A percentile compares a stretch with the other conserved stretches of the same genome.
Evolutionary conservation across 768 basidiomycete species (phyloP).

Genomic region (Amanita polypyramis): DNA sequence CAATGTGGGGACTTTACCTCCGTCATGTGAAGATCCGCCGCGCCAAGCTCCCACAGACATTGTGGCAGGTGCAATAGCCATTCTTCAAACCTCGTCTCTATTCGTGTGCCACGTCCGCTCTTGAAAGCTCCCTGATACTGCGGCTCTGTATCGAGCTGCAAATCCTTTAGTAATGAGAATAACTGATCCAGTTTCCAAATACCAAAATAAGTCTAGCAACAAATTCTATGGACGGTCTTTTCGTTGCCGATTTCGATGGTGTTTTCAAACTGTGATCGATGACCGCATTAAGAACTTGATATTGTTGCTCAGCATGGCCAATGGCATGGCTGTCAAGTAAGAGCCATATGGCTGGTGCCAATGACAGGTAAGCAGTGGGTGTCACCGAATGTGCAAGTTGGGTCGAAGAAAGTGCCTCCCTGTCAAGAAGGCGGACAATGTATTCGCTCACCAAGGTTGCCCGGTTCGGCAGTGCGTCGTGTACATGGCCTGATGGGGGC

Average conservation of each 20-base stretch:
- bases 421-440: conserved; percentile 46
- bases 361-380: conserved; percentile 45
- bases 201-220: conserved; percentile 64
- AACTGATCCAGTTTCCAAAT: not conserved
- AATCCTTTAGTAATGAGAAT: conserved; percentile 6
- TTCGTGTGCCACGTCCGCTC: conserved; percentile 18
- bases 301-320: conserved; percentile 11
- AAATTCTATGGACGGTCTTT: conserved; percentile 66
- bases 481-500: not conserved
- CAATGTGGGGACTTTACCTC: conserved; percentile 37
- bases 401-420: conserved; percentile 29
- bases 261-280: conserved; percentile 57
- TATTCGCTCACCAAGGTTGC: conserved; percentile 41
- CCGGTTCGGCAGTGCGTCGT: conserved; percentile 29
- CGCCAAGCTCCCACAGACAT: conserved; percentile 76
- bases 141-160: conserved; percentile 51
- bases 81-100: conserved; percentile 30
- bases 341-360: conserved; percentile 75
- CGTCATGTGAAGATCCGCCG: conserved; percentile 39
- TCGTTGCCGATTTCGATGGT: conserved; percentile 50
- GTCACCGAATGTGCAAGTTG: conserved; percentile 44
- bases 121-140: conserved; percentile 42
- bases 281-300: conserved; percentile 39
- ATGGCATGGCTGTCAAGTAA: conserved; percentile 26
- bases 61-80: conserved; percentile 77